phyloP scores from a whole-genome alignment of 2,329 filamentous ascomycete species.

The Mycosphaerella arachidis region DNA sequence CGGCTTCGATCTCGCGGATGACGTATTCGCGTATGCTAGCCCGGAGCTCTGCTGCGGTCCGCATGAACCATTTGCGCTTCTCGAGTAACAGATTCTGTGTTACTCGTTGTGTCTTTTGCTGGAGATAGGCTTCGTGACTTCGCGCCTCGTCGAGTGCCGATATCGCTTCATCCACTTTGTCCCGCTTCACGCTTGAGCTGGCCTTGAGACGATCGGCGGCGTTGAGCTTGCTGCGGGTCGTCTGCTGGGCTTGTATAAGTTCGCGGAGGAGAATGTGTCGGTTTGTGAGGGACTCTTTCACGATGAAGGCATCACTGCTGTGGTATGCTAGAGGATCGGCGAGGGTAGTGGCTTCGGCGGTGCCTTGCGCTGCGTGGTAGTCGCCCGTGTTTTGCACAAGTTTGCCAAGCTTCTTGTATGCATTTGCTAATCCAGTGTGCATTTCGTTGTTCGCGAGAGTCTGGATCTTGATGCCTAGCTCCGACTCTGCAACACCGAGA shows the following conservation, averaged over 20 bases:
- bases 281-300: slow-evolving; percentile 97
- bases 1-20: slow-evolving; percentile 89
- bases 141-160: slow-evolving; percentile 81
- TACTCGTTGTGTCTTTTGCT: slow-evolving; percentile 80
- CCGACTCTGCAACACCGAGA: slow-evolving; percentile 84
- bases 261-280: slow-evolving; percentile 94
- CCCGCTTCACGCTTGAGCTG: slow-evolving; percentile 77
- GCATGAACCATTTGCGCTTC: slow-evolving; percentile 82
- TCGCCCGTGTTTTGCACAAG: slow-evolving; percentile 90
- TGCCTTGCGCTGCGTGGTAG: slow-evolving; percentile 93
- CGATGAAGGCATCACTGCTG: slow-evolving; percentile 91
- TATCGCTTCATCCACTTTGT: slow-evolving; percentile 99
- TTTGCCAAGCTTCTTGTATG: slow-evolving; percentile 92
- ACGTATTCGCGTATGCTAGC: slow-evolving; percentile 86
- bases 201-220: slow-evolving; percentile 86
- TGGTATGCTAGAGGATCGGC: slow-evolving; percentile 93
- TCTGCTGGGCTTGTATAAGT: slow-evolving; percentile 83
- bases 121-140: slow-evolving; percentile 73
- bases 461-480: slow-evolving; percentile 86
- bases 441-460: slow-evolving; percentile 86
- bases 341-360: slow-evolving; percentile 89
- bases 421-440: slow-evolving; percentile 79
- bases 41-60: slow-evolving; percentile 79
- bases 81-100: slow-evolving; percentile 85
- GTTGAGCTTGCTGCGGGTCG: slow-evolving; percentile 73